Conservation (phyloP, 2,329 filamentous ascomycete species). For the Lizonia empirigonia region DNA sequence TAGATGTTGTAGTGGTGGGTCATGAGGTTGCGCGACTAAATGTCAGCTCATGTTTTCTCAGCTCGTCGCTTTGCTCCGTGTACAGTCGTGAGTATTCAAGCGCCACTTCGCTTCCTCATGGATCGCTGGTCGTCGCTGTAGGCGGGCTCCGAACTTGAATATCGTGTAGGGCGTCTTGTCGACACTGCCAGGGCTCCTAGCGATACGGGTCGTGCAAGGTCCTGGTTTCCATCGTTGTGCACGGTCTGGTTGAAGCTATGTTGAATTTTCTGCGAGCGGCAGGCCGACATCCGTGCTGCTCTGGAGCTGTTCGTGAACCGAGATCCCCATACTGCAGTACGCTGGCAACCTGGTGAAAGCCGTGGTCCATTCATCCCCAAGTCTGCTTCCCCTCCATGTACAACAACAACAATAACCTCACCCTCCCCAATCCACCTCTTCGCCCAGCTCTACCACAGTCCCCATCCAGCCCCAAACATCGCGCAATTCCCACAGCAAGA, state of each 20-base stretch:
- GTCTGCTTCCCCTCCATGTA: too few relatives aligned
- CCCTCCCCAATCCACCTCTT: too few relatives aligned
- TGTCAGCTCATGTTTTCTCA: conserved; percentile 4
- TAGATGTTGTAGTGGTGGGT: conserved; percentile 1
- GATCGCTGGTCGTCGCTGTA: background rate
- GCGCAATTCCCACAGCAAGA: too few relatives aligned
- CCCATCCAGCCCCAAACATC: too few relatives aligned
- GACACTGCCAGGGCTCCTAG: background rate
- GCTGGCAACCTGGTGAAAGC: too few relatives aligned
- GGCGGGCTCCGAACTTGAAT: conserved; percentile 3
- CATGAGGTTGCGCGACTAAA: conserved; percentile 4
- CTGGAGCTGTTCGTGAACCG: too few relatives aligned
- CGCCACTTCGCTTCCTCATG: background rate
- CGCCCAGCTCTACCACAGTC: too few relatives aligned
- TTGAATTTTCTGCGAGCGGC: too few relatives aligned
- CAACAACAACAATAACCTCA: too few relatives aligned
- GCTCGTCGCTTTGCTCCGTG: background rate
- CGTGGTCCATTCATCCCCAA: too few relatives aligned
- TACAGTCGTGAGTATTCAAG: background rate
- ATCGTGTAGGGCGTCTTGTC: background rate
- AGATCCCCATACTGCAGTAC: too few relatives aligned
- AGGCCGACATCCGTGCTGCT: too few relatives aligned
- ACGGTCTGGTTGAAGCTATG: background rate
- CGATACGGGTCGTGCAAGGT: conserved; percentile 2
- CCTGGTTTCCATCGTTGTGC: conserved; percentile 11